Conservation (phyloP, 306 rosid species). For the Rosa rugosa region DNA sequence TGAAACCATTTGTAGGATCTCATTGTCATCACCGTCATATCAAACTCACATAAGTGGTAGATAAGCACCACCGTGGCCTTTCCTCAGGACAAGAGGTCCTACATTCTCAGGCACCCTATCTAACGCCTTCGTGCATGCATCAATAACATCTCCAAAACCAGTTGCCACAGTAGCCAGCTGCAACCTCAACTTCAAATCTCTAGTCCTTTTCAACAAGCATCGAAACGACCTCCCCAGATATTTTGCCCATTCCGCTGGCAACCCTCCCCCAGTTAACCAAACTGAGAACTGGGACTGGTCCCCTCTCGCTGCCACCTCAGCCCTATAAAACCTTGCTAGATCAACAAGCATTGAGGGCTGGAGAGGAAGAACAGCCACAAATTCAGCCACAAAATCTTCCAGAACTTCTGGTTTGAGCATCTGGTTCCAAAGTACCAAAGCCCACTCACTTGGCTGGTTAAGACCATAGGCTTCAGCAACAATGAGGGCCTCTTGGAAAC, state of each 20-base stretch:
- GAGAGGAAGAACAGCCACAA: constrained; percentile 89
- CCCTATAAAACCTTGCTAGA: constrained; percentile 79
- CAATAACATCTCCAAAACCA: constrained; percentile 68
- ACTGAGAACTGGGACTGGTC: constrained; percentile 97
- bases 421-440: constrained; percentile 94
- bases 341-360: constrained; percentile 84
- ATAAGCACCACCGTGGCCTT: constrained; percentile 96
- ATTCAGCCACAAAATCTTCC: constrained; percentile 92
- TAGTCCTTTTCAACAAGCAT: constrained; percentile 82
- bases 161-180: constrained; percentile 80
- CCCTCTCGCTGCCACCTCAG: constrained; percentile 93
- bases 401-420: constrained; percentile 94
- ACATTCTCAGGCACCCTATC: constrained; percentile 85
- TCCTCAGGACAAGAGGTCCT: constrained; percentile 81
- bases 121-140: constrained; percentile 56
- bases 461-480: constrained; percentile 97
- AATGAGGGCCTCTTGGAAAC: constrained; percentile 92
- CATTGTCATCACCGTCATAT: neutral
- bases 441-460: constrained; percentile 97
- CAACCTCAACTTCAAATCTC: constrained; percentile 75
- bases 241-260: constrained; percentile 98
- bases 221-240: constrained; percentile 88
- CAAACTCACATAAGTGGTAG: constrained; percentile 86
- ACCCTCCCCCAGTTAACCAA: constrained; percentile 96
- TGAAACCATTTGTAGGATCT: neutral